Evolutionary conservation across 2,329 filamentous ascomycete species (phyloP), one percentile per base, ranked within the genome.

Genomic region (Didymella sp.): DNA sequence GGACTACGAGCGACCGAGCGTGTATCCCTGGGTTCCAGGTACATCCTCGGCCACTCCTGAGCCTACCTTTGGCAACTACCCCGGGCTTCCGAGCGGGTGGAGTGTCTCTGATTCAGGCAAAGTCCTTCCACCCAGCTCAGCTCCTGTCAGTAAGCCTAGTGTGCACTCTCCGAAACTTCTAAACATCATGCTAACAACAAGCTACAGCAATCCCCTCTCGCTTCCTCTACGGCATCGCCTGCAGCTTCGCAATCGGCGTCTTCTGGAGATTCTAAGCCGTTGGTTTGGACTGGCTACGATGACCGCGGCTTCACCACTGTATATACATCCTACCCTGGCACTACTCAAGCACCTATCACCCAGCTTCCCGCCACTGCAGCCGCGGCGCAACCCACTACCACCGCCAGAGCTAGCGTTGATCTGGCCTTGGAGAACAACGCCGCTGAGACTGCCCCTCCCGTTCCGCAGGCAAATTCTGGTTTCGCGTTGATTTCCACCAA

Each of bases 101-200:
- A 84, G 87, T 59, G 90, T 95, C 78, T 91, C 88, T 47, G 82
- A 87, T 60, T 85, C 87, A 66, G 91, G 91, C 73, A 94, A 93
- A 80, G 87, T 95, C 69, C 82, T 92, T 71, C 90, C 90, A 72
- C 84, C 87, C 64, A 85, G 83, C 77, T 85, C 86, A 79, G 86
- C 85, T 70, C 82, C 83, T 80, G 84, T 87, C 80, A 85, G 85
- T 87, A 85, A 84, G 86, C 76, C 62, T 68, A 69, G 64, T 64
- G 54, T 58, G 55, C 59, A 62, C 52, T 25, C 52, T 46, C 40
- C 33, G 40, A 51, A 44, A 47, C 31, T 43, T 12, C 15, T 31
- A 11, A 27, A 47, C 25, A 24, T 19, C 17, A 42, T 62, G 51
- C 65, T 71, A 64, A 69, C 61, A 38, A 42, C 4, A 50, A 15